A percentile compares a stretch with the other conserved stretches of the same genome.
These are phyloP conservation scores for Juglanconis oblonga DNA, from an alignment of 2,329 filamentous ascomycete species.

Conservation along the genomic window DNA sequence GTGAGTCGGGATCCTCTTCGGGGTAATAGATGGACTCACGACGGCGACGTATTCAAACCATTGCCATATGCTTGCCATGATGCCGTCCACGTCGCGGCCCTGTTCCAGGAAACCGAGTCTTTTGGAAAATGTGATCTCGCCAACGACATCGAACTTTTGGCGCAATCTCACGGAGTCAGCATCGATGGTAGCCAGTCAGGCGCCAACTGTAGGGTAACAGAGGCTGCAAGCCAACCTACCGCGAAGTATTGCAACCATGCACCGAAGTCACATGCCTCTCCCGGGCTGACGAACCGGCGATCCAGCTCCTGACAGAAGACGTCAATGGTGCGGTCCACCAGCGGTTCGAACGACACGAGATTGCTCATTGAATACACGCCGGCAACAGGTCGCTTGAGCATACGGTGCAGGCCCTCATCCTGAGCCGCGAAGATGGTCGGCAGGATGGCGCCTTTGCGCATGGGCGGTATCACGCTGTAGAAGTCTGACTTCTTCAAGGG, in stretches of 20 bases:
- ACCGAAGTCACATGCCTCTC: background rate
- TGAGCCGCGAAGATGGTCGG: conserved; percentile 24
- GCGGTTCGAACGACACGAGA: conserved; percentile 24
- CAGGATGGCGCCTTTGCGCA: conserved; percentile 20
- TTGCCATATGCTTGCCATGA: conserved; percentile 10
- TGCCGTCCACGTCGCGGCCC: background rate
- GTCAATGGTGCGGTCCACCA: conserved; percentile 22
- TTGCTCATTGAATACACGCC: conserved; percentile 24
- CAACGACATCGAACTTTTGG: background rate
- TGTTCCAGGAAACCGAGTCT: conserved; percentile 1
- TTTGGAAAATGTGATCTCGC: background rate
- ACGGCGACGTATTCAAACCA: background rate
- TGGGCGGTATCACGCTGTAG: conserved; percentile 22
- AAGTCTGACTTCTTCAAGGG: conserved; percentile 19
- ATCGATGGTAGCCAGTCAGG: background rate
- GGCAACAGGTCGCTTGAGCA: conserved; percentile 21
- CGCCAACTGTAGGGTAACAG: background rate
- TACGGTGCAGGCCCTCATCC: conserved; percentile 22
- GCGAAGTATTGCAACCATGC: conserved; percentile 8
- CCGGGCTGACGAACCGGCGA: background rate
- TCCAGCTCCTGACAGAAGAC: conserved; percentile 2
- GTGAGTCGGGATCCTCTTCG: background rate
- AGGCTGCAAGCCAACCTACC: background rate
- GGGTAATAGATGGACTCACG: background rate
- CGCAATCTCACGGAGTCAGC: background rate